Percentiles rank a stretch among this genome's conserved stretches.
Evolutionary conservation across 129 eudicot genomes (phyloP).

Genomic region (Flaveria robusta): DNA sequence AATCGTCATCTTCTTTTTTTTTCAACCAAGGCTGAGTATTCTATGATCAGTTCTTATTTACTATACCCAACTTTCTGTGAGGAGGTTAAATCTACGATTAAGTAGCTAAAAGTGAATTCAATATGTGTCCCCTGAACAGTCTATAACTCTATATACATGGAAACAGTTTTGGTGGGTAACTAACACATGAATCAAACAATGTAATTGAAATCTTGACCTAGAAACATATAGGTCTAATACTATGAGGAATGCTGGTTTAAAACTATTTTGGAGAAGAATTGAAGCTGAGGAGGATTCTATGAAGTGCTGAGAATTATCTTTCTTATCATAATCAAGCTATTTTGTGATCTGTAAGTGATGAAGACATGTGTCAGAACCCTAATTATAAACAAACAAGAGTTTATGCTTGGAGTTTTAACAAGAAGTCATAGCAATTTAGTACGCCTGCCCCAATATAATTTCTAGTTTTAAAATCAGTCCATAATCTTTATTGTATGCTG

Average conservation of each 20-base stretch:
- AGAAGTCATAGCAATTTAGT: too few relatives aligned
- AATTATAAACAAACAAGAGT: not conserved
- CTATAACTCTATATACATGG: not conserved
- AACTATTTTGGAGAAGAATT: not conserved
- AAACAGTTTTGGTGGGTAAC: too few relatives aligned
- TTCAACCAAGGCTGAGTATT: not conserved
- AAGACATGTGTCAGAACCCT: too few relatives aligned
- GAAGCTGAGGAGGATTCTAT: too few relatives aligned
- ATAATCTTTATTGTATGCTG: not conserved
- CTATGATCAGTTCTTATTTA: not conserved
- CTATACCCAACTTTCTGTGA: not conserved
- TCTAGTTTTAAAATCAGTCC: not conserved
- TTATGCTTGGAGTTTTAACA: not conserved
- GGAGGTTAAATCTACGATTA: not conserved
- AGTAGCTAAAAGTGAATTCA: slow-evolving; percentile 15
- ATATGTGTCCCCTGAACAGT: not conserved
- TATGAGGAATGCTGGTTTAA: not conserved
- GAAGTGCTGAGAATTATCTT: too few relatives aligned
- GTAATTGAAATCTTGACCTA: not conserved
- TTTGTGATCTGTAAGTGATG: too few relatives aligned
- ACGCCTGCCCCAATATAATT: not conserved
- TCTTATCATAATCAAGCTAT: too few relatives aligned
- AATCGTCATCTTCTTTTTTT: not conserved
- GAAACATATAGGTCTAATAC: not conserved
- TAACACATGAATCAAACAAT: not conserved